Percentiles rank a stretch among this genome's conserved stretches.
phyloP scores from a whole-genome alignment of 2,329 filamentous ascomycete genomes.

The Fusarium palustre region DNA sequence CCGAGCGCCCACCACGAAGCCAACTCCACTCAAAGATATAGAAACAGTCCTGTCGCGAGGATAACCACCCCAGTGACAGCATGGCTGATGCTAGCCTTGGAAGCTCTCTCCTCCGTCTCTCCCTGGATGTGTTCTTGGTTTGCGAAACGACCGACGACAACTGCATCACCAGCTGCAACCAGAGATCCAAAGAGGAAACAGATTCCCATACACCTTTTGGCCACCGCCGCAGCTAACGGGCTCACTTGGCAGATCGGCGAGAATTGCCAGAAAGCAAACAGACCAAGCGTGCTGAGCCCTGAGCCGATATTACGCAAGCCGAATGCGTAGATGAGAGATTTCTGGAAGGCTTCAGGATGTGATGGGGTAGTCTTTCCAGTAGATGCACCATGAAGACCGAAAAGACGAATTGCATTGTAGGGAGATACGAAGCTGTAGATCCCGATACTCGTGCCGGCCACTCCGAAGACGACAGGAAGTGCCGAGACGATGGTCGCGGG shows the following conservation, averaged over 20 bases:
- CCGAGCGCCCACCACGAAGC: neutral
- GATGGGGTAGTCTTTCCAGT: neutral
- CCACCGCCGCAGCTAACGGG: conserved; percentile 2
- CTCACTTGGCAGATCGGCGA: conserved; percentile 18
- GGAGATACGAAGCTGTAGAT: conserved; percentile 37
- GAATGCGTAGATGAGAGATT: conserved; percentile 17
- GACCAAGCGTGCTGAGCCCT: conserved; percentile 19
- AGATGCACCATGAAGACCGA: conserved; percentile 8
- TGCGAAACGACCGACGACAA: conserved; percentile 22
- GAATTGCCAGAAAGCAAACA: conserved; percentile 35
- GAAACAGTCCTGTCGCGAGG: conserved; percentile 25
- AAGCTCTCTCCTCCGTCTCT: conserved; percentile 12
- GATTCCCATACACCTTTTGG: conserved; percentile 25
- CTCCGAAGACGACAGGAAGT: conserved; percentile 27
- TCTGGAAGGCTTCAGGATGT: conserved; percentile 23
- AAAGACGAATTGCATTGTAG: conserved; percentile 18
- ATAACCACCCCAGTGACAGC: conserved; percentile 16
- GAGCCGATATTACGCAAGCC: conserved; percentile 27
- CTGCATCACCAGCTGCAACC: conserved; percentile 31
- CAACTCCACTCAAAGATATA: conserved; percentile 7
- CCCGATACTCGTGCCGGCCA: conserved; percentile 19
- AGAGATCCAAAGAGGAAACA: conserved; percentile 28
- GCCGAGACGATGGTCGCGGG: conserved; percentile 13
- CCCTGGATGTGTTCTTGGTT: conserved; percentile 19
- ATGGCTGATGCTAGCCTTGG: conserved; percentile 23